Conservation (phyloP, 208 protist genomes). For the Crithidia brevicula region DNA sequence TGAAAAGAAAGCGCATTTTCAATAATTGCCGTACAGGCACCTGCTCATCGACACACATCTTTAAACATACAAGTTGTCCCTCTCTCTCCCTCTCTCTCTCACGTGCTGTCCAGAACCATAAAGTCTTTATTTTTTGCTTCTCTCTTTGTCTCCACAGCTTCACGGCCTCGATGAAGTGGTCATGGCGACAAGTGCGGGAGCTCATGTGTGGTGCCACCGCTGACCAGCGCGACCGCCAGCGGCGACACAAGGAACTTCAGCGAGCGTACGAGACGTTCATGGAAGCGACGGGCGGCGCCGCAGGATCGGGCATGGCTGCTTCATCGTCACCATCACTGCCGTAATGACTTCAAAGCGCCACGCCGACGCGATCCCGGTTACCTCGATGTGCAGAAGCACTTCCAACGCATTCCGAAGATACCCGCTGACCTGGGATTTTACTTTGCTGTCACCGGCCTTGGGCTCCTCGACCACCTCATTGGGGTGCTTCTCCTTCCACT, state of each 20-base stretch:
- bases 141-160: neutral
- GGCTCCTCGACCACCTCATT: slow-evolving; percentile 17
- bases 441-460: slow-evolving; percentile 21
- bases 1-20: no score
- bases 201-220: slow-evolving; percentile 14
- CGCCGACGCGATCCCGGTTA: slow-evolving; percentile 14
- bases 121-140: neutral
- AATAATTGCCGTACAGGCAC: no score
- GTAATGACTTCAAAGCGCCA: no score
- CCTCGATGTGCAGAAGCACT: neutral
- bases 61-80: no score
- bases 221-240: slow-evolving; percentile 43
- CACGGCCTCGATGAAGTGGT: neutral
- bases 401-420: slow-evolving; percentile 19
- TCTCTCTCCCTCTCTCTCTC: no score
- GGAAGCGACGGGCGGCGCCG: neutral
- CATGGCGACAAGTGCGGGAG: slow-evolving; percentile 9
- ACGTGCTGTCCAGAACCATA: no score
- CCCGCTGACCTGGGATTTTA: slow-evolving; percentile 16
- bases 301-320: neutral
- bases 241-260: slow-evolving; percentile 29
- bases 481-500: slow-evolving; percentile 13
- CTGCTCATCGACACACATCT: no score
- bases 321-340: no score
- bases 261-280: slow-evolving; percentile 5